phyloP scores from a whole-genome alignment of 495 filamentous ascomycete genomes.

The Penicillium canescens region DNA sequence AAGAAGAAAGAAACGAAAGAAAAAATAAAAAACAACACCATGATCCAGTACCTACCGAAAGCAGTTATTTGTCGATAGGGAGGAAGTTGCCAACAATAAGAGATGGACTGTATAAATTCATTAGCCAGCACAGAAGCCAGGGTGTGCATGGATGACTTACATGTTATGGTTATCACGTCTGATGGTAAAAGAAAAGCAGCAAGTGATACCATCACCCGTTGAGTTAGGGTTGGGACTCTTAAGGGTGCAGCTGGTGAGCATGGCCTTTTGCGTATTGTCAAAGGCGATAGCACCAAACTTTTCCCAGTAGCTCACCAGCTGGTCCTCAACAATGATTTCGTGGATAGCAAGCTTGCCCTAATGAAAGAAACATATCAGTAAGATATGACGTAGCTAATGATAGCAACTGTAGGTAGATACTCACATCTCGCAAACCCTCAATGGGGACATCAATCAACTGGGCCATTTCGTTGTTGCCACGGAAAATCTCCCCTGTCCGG shows the following conservation, averaged over 20 bases:
- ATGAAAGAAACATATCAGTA: not conserved
- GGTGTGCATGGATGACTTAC: conserved; percentile 55
- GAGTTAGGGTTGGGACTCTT: conserved; percentile 79
- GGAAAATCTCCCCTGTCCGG: conserved; percentile 94
- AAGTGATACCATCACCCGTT: conserved; percentile 74
- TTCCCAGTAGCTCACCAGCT: conserved; percentile 97
- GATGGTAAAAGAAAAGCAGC: conserved; percentile 98
- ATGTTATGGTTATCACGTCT: conserved; percentile 93
- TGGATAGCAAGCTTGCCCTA: conserved; percentile 95
- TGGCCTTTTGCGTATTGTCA: conserved; percentile 92
- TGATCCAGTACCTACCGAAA: not conserved
- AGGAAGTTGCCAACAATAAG: conserved; percentile 97
- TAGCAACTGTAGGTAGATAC: conserved; percentile 25
- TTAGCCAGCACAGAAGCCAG: not conserved
- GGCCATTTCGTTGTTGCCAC: conserved; percentile 98
- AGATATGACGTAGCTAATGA: not conserved
- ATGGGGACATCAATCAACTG: conserved; percentile 93
- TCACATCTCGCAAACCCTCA: conserved; percentile 85
- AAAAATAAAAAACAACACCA: not conserved
- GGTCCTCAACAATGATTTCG: conserved; percentile 92
- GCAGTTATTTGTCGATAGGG: conserved; percentile 46
- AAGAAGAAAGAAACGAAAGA: conserved; percentile 2
- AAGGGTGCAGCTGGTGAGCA: conserved; percentile 89
- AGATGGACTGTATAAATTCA: conserved; percentile 64
- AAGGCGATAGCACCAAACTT: conserved; percentile 99